A percentile compares a stretch with the other conserved stretches of the same genome.
Conservation (phyloP, 176 grass and related monocot genomes). For the Phyllostachys edulis region DNA sequence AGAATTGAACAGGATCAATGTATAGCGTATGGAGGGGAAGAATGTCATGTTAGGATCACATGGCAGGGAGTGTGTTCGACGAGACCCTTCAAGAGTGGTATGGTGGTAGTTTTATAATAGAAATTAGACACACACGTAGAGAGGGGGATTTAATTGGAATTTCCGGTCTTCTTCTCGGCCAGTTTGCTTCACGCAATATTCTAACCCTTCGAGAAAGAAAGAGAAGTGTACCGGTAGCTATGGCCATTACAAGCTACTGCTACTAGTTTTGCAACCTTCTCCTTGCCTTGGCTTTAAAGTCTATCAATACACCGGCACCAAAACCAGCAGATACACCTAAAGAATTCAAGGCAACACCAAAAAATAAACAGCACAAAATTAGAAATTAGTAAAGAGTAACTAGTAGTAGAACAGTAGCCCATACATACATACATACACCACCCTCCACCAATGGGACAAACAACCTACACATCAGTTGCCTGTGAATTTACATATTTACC, state of each 20-base stretch:
- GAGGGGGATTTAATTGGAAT: neutral
- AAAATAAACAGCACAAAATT: neutral
- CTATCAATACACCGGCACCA: slow-evolving; percentile 62
- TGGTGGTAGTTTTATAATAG: neutral
- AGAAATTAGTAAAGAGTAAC: slow-evolving; percentile 12
- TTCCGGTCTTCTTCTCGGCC: slow-evolving; percentile 40
- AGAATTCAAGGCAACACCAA: neutral
- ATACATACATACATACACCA: slow-evolving; percentile 16
- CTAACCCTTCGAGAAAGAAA: slow-evolving; percentile 35
- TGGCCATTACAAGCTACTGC: slow-evolving; percentile 30
- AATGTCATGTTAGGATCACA: slow-evolving; percentile 41
- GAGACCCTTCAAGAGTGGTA: neutral
- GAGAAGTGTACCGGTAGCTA: neutral
- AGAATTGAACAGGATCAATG: neutral
- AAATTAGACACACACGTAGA: neutral
- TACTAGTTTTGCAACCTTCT: neutral
- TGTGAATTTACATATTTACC: neutral
- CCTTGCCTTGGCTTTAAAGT: slow-evolving; percentile 54
- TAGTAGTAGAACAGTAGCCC: slow-evolving; percentile 10
- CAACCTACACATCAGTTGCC: neutral
- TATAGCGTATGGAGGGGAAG: slow-evolving; percentile 20
- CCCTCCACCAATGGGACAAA: slow-evolving; percentile 43
- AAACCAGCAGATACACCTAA: slow-evolving; percentile 22
- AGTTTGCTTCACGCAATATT: slow-evolving; percentile 80
- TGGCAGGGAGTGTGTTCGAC: slow-evolving; percentile 8